phyloP scores from a whole-genome alignment of 495 filamentous ascomycete genomes.

The Jackrogersella multiformis region DNA sequence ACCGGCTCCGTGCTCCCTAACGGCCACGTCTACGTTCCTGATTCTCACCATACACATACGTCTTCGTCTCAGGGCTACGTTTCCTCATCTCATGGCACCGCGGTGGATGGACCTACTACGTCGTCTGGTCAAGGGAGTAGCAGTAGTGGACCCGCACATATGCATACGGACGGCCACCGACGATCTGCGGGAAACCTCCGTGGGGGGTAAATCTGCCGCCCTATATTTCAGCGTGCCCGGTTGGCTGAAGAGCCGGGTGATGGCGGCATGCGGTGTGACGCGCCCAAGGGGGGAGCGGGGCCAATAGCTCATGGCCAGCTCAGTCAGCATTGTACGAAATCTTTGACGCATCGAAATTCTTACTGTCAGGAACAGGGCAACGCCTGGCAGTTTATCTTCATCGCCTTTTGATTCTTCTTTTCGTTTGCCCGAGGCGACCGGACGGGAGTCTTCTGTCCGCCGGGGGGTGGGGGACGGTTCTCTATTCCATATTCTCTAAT shows the following conservation, averaged over 20 bases:
- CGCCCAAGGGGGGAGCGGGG: slow-evolving; percentile 7
- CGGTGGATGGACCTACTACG: slow-evolving; percentile 31
- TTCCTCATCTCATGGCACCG: slow-evolving; percentile 14
- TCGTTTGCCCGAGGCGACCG: slow-evolving; percentile 20
- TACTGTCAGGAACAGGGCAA: slow-evolving; percentile 29
- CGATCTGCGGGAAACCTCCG: slow-evolving; percentile 48
- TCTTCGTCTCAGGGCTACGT: slow-evolving; percentile 32
- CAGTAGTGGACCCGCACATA: slow-evolving; percentile 33
- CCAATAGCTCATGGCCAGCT: slow-evolving; percentile 21
- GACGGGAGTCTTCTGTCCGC: neutral
- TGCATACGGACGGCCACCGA: slow-evolving; percentile 41
- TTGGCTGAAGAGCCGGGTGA: slow-evolving; percentile 36
- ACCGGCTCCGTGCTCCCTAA: slow-evolving; percentile 40
- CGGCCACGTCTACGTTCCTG: slow-evolving; percentile 46
- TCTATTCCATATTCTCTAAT: slow-evolving; percentile 15
- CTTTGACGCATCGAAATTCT: slow-evolving; percentile 8
- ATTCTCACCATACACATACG: slow-evolving; percentile 26
- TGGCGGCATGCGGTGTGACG: slow-evolving; percentile 41
- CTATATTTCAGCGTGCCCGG: slow-evolving; percentile 30
- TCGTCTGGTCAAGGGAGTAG: slow-evolving; percentile 28
- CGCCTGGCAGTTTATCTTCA: slow-evolving; percentile 14
- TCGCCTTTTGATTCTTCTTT: slow-evolving; percentile 9
- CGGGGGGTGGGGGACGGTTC: neutral
- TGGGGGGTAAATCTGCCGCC: slow-evolving; percentile 37
- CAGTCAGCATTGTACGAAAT: slow-evolving; percentile 36